Conservation (phyloP, 139 green algal species). For the Coelastrella sp. region DNA sequence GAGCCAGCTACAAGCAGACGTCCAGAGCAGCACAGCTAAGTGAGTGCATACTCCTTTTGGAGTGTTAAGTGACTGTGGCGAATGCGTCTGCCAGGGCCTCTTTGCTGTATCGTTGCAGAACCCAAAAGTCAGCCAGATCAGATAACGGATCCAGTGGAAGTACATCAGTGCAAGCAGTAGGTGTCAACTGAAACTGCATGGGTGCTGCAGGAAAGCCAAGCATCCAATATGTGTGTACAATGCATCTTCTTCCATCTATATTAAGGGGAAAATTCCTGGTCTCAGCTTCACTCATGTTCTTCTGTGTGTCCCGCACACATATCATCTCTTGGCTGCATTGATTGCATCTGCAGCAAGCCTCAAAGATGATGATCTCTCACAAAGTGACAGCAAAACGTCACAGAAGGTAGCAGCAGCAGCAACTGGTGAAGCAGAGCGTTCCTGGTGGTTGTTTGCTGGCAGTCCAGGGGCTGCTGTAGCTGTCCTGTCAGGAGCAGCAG, state of each 20-base stretch:
- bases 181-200: not conserved
- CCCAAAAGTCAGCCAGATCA: not conserved
- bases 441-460: conserved; percentile 19
- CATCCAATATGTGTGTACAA: too few relatives aligned
- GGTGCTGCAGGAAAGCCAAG: not conserved
- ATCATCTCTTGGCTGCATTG: not conserved
- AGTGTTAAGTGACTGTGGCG: not conserved
- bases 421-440: not conserved
- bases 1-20: conserved; percentile 42
- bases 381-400: not conserved
- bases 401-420: not conserved
- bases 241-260: too few relatives aligned
- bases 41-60: not conserved
- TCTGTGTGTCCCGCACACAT: not conserved
- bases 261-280: not conserved
- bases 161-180: not conserved
- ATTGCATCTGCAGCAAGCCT: not conserved
- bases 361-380: not conserved
- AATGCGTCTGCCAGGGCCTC: not conserved
- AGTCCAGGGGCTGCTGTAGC: conserved; percentile 8
- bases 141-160: not conserved
- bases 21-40: conserved; percentile 29
- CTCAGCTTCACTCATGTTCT: not conserved
- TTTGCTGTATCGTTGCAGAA: not conserved
- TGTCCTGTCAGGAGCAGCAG: not conserved